phyloP scores from a whole-genome alignment of 192 early-diverging fungal species.

The Dissophora ornata region DNA sequence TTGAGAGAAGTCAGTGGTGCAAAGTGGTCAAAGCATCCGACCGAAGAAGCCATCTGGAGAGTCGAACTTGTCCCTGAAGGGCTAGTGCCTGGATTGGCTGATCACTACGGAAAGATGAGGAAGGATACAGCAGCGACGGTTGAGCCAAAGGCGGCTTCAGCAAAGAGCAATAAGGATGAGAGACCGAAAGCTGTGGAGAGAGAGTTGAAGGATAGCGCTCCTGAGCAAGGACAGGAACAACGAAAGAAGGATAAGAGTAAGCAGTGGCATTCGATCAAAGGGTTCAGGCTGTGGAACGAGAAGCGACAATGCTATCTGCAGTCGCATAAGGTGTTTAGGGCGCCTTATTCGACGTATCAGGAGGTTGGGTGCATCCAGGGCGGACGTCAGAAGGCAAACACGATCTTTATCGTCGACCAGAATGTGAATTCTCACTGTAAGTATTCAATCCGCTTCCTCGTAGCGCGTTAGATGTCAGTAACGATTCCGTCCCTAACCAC shows the following conservation, averaged over 20 bases:
- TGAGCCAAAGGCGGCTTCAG: background rate
- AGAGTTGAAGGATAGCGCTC: constrained; percentile 8
- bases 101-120: constrained; percentile 14
- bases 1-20: constrained; percentile 25
- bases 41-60: constrained; percentile 38
- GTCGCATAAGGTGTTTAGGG: constrained; percentile 40
- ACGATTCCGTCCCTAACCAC: too few species aligned
- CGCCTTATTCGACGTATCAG: constrained; percentile 43
- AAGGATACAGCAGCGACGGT: background rate
- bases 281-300: constrained; percentile 42
- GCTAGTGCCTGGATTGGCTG: constrained; percentile 31
- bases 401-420: constrained; percentile 47
- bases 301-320: constrained; percentile 43
- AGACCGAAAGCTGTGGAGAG: background rate
- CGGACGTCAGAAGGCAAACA: constrained; percentile 38
- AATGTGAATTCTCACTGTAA: constrained; percentile 42
- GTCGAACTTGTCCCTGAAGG: constrained; percentile 36
- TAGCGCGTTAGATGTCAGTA: too few species aligned
- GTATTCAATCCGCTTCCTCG: background rate
- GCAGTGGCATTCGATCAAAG: constrained; percentile 54
- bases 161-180: background rate
- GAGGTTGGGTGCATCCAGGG: constrained; percentile 47
- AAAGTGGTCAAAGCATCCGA: constrained; percentile 31
- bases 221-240: background rate
- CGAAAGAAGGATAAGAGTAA: constrained; percentile 20